A percentile compares a stretch with the other conserved stretches of the same genome.
Evolutionary conservation across 176 grass and related monocot species (phyloP).

Genomic region (Avena atlantica): DNA sequence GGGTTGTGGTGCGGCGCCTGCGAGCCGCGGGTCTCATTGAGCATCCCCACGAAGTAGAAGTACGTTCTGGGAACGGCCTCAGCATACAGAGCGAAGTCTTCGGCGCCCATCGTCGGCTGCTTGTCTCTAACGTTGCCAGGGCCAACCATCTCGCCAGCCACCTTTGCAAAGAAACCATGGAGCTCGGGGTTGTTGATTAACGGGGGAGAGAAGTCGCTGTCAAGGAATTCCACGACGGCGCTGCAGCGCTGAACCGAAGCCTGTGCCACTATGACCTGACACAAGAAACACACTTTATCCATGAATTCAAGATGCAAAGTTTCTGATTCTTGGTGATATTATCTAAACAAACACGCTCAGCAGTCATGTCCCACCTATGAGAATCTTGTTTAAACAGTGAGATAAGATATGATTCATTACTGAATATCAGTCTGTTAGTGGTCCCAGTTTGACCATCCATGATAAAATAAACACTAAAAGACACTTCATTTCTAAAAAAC

Average conservation of each 20-base stretch:
- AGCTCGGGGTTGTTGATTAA: conserved; percentile 66
- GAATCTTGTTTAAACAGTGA: background rate
- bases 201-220: conserved; percentile 56
- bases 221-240: conserved; percentile 66
- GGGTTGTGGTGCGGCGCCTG: conserved; percentile 56
- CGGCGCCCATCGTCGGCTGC: conserved; percentile 71
- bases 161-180: conserved; percentile 66
- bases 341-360: background rate
- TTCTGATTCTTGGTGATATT: too few relatives aligned
- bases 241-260: conserved; percentile 91
- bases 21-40: conserved; percentile 35
- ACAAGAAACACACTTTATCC: too few relatives aligned
- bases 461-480: background rate
- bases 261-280: conserved; percentile 64
- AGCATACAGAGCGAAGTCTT: conserved; percentile 78
- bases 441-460: background rate
- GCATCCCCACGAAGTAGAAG: conserved; percentile 85
- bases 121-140: conserved; percentile 62
- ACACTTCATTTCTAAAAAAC: background rate
- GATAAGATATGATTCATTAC: background rate
- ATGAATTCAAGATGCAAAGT: too few relatives aligned
- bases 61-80: conserved; percentile 62
- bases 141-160: conserved; percentile 64
- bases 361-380: background rate
- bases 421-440: background rate